Evolutionary conservation across 2,329 filamentous ascomycete species (phyloP), one percentile per base, ranked within the genome.

Genomic region (Tolypocladium sp.): DNA sequence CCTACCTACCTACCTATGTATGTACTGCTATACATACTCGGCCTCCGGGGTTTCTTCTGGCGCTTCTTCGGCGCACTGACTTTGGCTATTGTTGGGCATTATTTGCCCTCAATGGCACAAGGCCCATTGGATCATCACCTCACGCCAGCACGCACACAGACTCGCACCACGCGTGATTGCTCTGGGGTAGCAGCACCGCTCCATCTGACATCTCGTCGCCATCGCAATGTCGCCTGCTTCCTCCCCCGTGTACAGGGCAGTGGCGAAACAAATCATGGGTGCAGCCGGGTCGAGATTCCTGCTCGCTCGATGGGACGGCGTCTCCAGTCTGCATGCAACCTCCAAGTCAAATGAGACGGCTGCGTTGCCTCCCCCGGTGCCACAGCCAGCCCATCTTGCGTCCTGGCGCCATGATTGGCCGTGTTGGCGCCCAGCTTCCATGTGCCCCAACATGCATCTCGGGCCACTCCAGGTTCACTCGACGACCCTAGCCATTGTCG

Each of bases 401-500:
- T 57, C 52, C 55, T 38, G 56, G 57, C 56, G 30, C 61, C 57
- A 55, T 72, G 67, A 73, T 73, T 74, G 71, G 71, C 53, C 62
- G 55, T 64, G 64, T 71, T 72, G 70, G 68, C 71, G 71, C 71
- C 70, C 64, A 63, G 61, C 62, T 66, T 61, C 59, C 63, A 58
- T 61, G 62, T 37, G 58, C 63, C 56, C 57, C 56, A 57, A 41
- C 59, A 40, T 59, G 37, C 57, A 60, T 56, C 33, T 44, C 46
- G 51, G 51, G 57, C 57, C 61, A 61, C 51, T 42, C 27, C 13
- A 27, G 5, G n/a, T 15, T 15, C n/a, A 46, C 17, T 7, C n/a
- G 44, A 2, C 13, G 6, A 49, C 44, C 44, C 44, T 13, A 17
- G 44, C 22, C 15, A n/a, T n/a, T 20, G 46, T 33, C 27, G 46